phyloP scores from a whole-genome alignment of 176 grass and related monocot genomes.

The Musa beccarii region DNA sequence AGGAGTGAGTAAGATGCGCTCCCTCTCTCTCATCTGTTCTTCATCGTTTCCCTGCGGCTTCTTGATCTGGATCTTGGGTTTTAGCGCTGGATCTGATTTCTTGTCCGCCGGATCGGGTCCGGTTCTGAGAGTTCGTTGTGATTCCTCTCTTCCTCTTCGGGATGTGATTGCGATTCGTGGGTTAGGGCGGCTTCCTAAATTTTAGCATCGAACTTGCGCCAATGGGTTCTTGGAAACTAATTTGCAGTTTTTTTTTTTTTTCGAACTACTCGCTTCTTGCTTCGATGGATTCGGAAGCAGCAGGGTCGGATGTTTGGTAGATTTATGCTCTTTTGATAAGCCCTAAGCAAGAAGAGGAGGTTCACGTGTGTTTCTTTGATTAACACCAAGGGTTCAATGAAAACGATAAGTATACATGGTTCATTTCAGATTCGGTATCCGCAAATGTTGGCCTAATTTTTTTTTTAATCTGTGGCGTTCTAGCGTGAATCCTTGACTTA shows the following conservation, averaged over 20 bases:
- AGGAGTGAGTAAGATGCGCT: background rate
- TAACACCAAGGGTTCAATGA: background rate
- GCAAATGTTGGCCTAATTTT: background rate
- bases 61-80: background rate
- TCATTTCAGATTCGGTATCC: too few species aligned
- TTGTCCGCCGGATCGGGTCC: background rate
- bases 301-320: background rate
- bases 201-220: background rate
- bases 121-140: background rate
- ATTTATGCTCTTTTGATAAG: background rate
- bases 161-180: too few species aligned
- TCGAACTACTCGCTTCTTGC: too few species aligned
- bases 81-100: background rate
- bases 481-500: background rate
- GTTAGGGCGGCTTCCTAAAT: background rate
- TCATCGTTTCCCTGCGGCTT: background rate
- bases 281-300: background rate
- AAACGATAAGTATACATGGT: background rate
- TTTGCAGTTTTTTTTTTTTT: too few species aligned
- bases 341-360: background rate
- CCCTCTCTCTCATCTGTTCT: background rate
- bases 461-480: background rate
- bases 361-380: background rate
- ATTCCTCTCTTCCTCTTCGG: background rate
- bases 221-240: background rate